Evolutionary conservation across 345 rosid species (phyloP).

Genomic region (Salix koriyanagi): DNA sequence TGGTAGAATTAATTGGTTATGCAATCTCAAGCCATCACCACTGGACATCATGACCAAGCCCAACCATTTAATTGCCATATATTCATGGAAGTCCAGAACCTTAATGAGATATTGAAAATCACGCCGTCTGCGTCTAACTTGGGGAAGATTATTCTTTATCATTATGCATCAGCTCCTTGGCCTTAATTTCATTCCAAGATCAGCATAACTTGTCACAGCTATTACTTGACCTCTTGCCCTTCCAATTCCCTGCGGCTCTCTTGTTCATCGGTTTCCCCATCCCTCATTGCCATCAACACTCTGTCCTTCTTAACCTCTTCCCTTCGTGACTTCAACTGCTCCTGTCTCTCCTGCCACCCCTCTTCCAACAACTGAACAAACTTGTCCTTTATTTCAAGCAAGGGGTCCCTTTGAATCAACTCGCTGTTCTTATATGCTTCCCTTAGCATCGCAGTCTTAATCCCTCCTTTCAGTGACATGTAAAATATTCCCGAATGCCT

Average conservation of each 20-base stretch:
- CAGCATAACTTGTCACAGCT: not conserved
- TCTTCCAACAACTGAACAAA: slow-evolving; percentile 56
- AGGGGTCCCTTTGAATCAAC: slow-evolving; percentile 62
- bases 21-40: not conserved
- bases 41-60: not conserved
- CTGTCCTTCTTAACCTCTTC: slow-evolving; percentile 42
- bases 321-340: slow-evolving; percentile 33
- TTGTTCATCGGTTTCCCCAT: slow-evolving; percentile 8
- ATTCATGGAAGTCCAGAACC: too few relatives aligned
- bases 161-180: not conserved
- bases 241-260: slow-evolving; percentile 8
- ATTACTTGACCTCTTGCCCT: not conserved
- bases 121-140: too few relatives aligned
- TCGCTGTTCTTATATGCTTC: slow-evolving; percentile 61
- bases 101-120: too few relatives aligned
- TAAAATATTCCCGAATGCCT: slow-evolving; percentile 90
- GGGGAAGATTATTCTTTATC: not conserved
- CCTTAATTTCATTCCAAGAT: not conserved
- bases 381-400: slow-evolving; percentile 64
- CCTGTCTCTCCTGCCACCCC: slow-evolving; percentile 63
- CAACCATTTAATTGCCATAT: not conserved
- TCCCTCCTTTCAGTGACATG: slow-evolving; percentile 78
- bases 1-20: not conserved
- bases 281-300: slow-evolving; percentile 32
- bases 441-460: slow-evolving; percentile 73